Percentiles rank a stretch among this genome's conserved stretches.
Evolutionary conservation across 2,329 filamentous ascomycete genomes (phyloP).

Genomic region (Chrysoporthe austroafricana): DNA sequence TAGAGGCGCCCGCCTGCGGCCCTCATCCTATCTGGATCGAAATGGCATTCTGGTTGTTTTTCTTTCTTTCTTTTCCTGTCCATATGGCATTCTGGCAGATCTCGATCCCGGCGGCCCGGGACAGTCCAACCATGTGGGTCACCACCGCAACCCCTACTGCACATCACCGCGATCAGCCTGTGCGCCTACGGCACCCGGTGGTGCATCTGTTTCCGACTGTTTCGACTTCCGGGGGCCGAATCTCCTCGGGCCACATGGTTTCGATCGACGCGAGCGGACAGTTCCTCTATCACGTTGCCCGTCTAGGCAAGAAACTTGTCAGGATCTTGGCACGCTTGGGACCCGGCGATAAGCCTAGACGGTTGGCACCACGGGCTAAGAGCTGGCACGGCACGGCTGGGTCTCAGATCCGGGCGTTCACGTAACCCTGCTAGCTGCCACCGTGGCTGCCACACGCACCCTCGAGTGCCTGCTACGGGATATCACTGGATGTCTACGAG

Average conservation of each 20-base stretch:
- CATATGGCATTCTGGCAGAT: constrained; percentile 9
- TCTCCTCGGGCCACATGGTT: neutral
- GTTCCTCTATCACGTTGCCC: neutral
- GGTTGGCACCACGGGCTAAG: neutral
- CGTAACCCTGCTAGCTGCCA: neutral
- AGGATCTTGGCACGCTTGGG: neutral
- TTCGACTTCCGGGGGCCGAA: neutral
- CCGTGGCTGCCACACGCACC: too few relatives aligned
- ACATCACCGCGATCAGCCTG: neutral
- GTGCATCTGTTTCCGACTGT: neutral
- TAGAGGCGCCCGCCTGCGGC: neutral
- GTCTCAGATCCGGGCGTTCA: neutral
- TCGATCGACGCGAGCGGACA: neutral
- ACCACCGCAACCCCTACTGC: neutral
- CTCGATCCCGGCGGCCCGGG: constrained; percentile 3
- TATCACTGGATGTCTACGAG: neutral
- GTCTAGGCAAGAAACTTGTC: neutral
- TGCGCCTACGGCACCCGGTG: neutral
- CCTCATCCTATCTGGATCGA: neutral
- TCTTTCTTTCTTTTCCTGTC: neutral
- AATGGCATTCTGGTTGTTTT: neutral
- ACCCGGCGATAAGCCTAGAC: neutral
- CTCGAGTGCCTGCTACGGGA: neutral
- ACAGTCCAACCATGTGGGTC: neutral
- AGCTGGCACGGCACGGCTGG: neutral